These are phyloP conservation scores for Amaranthus hypochondriacus DNA, from an alignment of 148 eudicot genomes.

Conservation along the genomic window DNA sequence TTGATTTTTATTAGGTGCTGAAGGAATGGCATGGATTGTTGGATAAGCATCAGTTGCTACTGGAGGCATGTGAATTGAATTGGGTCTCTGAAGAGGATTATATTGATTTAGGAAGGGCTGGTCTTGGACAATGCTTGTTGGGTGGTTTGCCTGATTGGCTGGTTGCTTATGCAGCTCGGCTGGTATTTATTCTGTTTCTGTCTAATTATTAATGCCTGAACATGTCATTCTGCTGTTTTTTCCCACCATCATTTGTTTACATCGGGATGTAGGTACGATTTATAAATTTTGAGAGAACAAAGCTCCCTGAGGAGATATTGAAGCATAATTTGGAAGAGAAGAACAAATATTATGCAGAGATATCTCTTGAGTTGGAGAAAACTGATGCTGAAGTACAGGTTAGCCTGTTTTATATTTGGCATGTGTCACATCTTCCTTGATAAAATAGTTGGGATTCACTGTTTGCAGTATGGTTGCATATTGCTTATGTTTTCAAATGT, in stretches of 20 bases:
- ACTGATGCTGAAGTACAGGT: slow-evolving; percentile 98
- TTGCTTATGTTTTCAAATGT: slow-evolving; percentile 15
- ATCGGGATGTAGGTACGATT: slow-evolving; percentile 53
- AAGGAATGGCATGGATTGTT: slow-evolving; percentile 88
- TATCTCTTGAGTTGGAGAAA: slow-evolving; percentile 67
- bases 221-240: background rate
- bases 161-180: slow-evolving; percentile 85
- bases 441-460: background rate
- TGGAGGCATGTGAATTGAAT: slow-evolving; percentile 88
- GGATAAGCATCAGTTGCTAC: slow-evolving; percentile 67
- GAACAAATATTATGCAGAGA: slow-evolving; percentile 68
- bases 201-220: background rate
- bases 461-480: slow-evolving; percentile 6
- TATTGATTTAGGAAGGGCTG: slow-evolving; percentile 84
- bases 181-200: slow-evolving; percentile 45
- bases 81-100: slow-evolving; percentile 95
- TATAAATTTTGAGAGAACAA: slow-evolving; percentile 82
- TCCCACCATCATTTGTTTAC: background rate
- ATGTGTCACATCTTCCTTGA: background rate
- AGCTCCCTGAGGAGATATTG: slow-evolving; percentile 82
- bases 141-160: slow-evolving; percentile 97
- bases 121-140: slow-evolving; percentile 91
- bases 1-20: slow-evolving; percentile 51
- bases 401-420: background rate
- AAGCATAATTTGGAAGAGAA: slow-evolving; percentile 87